phyloP scores from a whole-genome alignment of 73 alveolate species.

The Durusdinium trenchii region DNA sequence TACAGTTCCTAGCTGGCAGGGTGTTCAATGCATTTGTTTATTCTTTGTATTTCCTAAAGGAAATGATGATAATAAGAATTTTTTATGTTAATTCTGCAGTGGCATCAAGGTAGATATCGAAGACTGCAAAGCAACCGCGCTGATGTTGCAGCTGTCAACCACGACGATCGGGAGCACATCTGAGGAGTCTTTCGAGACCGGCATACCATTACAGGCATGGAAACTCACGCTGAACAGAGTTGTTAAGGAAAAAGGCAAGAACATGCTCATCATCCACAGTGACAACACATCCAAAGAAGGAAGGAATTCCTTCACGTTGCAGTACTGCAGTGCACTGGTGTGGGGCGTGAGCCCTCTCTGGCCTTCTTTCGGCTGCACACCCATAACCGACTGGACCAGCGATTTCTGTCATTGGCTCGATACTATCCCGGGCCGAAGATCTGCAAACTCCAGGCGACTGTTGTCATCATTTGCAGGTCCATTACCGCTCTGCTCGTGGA shows the following conservation, averaged over 20 bases:
- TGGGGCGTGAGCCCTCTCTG: not conserved
- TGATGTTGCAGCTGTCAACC: not conserved
- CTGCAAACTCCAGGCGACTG: not conserved
- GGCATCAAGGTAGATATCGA: not conserved
- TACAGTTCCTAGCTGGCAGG: not conserved
- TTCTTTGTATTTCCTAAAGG: not conserved
- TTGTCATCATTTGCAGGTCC: not conserved
- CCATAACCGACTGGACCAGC: constrained; percentile 3
- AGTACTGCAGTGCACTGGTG: not conserved
- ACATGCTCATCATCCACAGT: not conserved
- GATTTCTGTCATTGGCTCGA: not conserved
- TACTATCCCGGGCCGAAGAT: not conserved
- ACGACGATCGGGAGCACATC: not conserved
- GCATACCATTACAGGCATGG: not conserved
- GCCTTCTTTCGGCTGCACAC: not conserved
- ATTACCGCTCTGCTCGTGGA: not conserved
- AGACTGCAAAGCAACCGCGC: not conserved
- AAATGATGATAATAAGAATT: too few species aligned
- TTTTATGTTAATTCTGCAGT: not conserved
- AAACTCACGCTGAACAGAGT: not conserved
- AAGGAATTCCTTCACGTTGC: not conserved
- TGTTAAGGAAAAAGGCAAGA: not conserved
- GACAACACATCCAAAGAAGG: constrained; percentile 17
- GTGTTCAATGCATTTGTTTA: not conserved
- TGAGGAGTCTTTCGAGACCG: not conserved